Conservation (phyloP, 2,329 filamentous ascomycete species). For the Pseudodiploospora longispora region DNA sequence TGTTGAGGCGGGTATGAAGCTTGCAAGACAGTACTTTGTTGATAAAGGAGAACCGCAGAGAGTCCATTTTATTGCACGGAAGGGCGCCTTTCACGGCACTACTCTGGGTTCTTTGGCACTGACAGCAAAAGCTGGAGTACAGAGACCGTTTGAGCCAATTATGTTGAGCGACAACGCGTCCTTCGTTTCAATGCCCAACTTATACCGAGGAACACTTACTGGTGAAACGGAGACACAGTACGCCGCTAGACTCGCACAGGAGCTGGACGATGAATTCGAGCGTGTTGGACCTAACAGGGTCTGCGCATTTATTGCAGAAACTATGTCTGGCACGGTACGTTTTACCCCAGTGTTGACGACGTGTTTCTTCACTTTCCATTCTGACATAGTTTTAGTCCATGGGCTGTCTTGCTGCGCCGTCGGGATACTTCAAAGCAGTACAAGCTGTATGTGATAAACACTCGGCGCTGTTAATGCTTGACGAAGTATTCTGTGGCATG, state of each 20-base stretch:
- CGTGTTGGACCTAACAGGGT: conserved; percentile 56
- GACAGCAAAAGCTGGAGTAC: too few relatives aligned
- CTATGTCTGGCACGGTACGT: conserved; percentile 23
- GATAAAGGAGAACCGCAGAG: conserved; percentile 24
- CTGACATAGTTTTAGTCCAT: too few relatives aligned
- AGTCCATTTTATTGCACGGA: conserved; percentile 29
- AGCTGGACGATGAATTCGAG: conserved; percentile 61
- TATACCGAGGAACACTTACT: conserved; percentile 6
- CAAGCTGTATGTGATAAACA: conserved; percentile 45
- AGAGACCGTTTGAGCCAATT: too few relatives aligned
- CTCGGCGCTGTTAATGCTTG: conserved; percentile 45
- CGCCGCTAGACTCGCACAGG: conserved; percentile 49
- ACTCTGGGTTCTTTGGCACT: conserved; percentile 15
- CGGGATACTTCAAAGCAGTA: conserved; percentile 47
- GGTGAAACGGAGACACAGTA: conserved; percentile 39
- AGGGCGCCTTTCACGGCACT: conserved; percentile 34
- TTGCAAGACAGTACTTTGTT: conserved; percentile 36
- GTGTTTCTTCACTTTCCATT: too few relatives aligned
- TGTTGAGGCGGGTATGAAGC: conserved; percentile 36
- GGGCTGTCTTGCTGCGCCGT: conserved; percentile 29
- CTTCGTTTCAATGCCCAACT: too few relatives aligned
- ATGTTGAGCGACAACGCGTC: too few relatives aligned
- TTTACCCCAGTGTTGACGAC: too few relatives aligned
- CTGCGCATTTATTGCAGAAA: conserved; percentile 65
- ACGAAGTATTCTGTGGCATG: conserved; percentile 62